A percentile compares a stretch with the other conserved stretches of the same genome.
Evolutionary conservation across 345 rosid species (phyloP).

Genomic region (Barbarea vulgaris): DNA sequence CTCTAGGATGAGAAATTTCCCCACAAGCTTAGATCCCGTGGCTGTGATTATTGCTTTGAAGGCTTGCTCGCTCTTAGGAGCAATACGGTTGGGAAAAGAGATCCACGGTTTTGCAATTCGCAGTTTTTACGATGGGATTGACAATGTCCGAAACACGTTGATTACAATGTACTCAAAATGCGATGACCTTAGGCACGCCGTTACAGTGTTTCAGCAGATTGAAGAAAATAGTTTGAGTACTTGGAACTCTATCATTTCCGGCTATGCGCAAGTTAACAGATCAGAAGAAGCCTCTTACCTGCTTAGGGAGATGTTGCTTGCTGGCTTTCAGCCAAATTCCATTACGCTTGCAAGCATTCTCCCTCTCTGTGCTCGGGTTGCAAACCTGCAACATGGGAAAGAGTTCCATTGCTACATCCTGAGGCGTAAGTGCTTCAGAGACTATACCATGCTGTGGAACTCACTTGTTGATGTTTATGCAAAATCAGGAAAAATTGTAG

Average conservation of each 20-base stretch:
- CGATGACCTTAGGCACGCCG: constrained; percentile 52
- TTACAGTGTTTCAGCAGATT: constrained; percentile 46
- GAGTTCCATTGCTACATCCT: constrained; percentile 79
- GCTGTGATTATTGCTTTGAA: constrained; percentile 62
- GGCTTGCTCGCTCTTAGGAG: constrained; percentile 68
- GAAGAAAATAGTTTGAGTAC: constrained; percentile 53
- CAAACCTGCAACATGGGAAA: constrained; percentile 80
- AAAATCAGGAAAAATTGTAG: constrained; percentile 63
- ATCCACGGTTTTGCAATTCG: constrained; percentile 66
- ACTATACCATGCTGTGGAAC: constrained; percentile 61
- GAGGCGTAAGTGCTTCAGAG: constrained; percentile 50
- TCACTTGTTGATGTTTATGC: constrained; percentile 81
- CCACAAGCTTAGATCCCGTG: constrained; percentile 52
- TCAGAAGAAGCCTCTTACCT: constrained; percentile 67
- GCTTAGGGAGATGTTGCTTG: constrained; percentile 63
- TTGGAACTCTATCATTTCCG: constrained; percentile 84
- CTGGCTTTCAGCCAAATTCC: constrained; percentile 63
- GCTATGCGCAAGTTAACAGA: constrained; percentile 52
- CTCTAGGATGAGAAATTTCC: constrained; percentile 52
- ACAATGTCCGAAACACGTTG: constrained; percentile 64
- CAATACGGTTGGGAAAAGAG: constrained; percentile 58
- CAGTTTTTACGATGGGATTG: constrained; percentile 39
- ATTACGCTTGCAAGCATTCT: constrained; percentile 76
- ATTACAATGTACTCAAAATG: constrained; percentile 81
- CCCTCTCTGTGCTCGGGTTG: constrained; percentile 78